phyloP scores from a whole-genome alignment of 1,284 basidiomycete species.

The Rhodotorula sp. region DNA sequence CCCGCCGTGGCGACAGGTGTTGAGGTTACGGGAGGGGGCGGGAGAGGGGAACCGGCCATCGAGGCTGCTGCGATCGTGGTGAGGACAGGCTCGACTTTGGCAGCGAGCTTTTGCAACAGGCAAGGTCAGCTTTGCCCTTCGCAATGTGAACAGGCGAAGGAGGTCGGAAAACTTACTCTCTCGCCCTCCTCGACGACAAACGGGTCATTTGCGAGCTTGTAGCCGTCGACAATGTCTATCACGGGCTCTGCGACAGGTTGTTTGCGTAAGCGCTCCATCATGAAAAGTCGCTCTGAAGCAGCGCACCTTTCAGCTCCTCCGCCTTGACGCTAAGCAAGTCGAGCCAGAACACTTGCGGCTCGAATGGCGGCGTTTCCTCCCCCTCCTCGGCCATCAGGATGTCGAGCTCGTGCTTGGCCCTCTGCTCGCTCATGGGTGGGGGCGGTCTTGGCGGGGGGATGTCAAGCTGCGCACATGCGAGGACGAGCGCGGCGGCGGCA shows the following conservation, averaged over 20 bases:
- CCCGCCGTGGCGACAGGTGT: too few relatives aligned
- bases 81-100: background rate
- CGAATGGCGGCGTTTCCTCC: conserved; percentile 26
- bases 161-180: background rate
- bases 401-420: conserved; percentile 9
- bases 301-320: conserved; percentile 24
- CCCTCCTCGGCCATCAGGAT: conserved; percentile 31
- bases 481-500: conserved; percentile 27
- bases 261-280: background rate
- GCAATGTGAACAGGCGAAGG: too few relatives aligned
- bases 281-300: rapidly evolving
- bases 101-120: background rate
- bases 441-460: conserved; percentile 8
- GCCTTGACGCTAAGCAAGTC: conserved; percentile 25
- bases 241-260: background rate
- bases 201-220: conserved; percentile 2
- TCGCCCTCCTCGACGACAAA: conserved; percentile 1
- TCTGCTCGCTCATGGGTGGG: conserved; percentile 4
- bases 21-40: too few relatives aligned
- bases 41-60: background rate
- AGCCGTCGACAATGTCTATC: conserved; percentile 1
- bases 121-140: background rate
- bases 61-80: background rate
- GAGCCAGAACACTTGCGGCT: conserved; percentile 20
- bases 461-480: conserved; percentile 21